Base-by-base conservation (phyloP, 78 protist genomes). In the Dictyostelium purpureum region DNA sequence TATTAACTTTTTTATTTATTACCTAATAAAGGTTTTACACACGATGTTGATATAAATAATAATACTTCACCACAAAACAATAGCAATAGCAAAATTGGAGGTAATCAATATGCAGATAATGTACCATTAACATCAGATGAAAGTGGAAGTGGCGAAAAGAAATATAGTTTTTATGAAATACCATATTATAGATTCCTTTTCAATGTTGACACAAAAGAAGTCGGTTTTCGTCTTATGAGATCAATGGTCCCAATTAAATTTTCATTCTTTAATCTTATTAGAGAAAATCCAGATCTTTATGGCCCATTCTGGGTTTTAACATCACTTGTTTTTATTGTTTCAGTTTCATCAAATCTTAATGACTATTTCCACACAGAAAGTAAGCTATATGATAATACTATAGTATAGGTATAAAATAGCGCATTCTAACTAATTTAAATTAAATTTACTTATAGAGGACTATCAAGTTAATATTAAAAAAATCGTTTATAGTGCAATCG, bases 221-320 rank as follows among this genome's bases (percentile, higher is more conserved):
- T 85, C 11, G 91, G 81, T 28, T 52, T 71, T 21, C 79, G 91
- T 73, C 18, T 85, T 18, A 1, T 85, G 9, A 52, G 91, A 56
- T 85, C 91, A 42, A 59, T 85, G 81, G 2, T 85, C 2, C 91
- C 91, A 73, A 85, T 85, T 24, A 85, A 85, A 66, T 85, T 85
- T 73, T 85, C 91, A 54, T 85, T 85, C 49, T 85, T 85, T 35
- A 73, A 85, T 31, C 21, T 85, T 1, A 73, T 85, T 6, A 70
- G 75, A 37, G 91, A 85, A 40, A 85, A 85, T 40, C 91, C 91
- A 18, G 91, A 85, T 73, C 5, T 85, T 33, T 85, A 89, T 61
- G 95, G 95, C n/a, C 95, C 95, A 73, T 66, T 66, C 28, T 90
- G 95, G 95, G 75, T 90, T 12, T 42, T 76, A 73, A 80, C 89